Evolutionary conservation across 495 filamentous ascomycete genomes (phyloP), one percentile per base, ranked within the genome.

Genomic region (Cercophora scortea): DNA sequence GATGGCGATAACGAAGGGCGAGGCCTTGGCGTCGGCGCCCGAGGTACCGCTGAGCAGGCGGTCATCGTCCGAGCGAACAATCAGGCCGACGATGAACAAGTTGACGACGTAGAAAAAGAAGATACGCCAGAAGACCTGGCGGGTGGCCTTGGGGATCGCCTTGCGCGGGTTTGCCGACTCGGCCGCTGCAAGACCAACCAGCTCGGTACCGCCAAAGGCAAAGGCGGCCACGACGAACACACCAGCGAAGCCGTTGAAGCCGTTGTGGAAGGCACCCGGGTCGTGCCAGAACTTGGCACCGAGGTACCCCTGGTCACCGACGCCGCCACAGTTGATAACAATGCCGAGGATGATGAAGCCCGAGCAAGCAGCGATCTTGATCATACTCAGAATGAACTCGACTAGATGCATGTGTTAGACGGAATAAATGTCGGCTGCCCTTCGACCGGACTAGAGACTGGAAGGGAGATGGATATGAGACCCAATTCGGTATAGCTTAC

Each of bases 121-220:
- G 61, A 96, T 88, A 47, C 90, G 86, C 76, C 87, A 91, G 68
- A 95, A 92, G 50, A 89, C 88, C 50, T 88, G 81, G 42, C 84
- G 84, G 9, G 84, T 84, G 6, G 90, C 90, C 52, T 78, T 77
- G 46, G 89, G 89, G 50, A 95, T 82, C 46, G 87, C 85, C 59
- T 81, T 82, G 34, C 83, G 74, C 2, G 90, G 90, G 54, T 88
- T 88, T 18, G 78, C 79, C 52, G 88, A 84, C 67, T 96, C 90
- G 53, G 87, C 86, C 11, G 86, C 89, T 0, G 89, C 85, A 12
- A 93, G 77, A 46, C 80, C 85, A 25, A 88, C 79, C 58, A 84
- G 75, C 62, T 92, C 86, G n/a, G 82, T 85, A 35, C 85, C 85
- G 18, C 72, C 73, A 61, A 87, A 86, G 36, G 85, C 71, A 58